Evolutionary conservation across 441 rosid species (phyloP).

Genomic region (Rhodomyrtus psidioides): DNA sequence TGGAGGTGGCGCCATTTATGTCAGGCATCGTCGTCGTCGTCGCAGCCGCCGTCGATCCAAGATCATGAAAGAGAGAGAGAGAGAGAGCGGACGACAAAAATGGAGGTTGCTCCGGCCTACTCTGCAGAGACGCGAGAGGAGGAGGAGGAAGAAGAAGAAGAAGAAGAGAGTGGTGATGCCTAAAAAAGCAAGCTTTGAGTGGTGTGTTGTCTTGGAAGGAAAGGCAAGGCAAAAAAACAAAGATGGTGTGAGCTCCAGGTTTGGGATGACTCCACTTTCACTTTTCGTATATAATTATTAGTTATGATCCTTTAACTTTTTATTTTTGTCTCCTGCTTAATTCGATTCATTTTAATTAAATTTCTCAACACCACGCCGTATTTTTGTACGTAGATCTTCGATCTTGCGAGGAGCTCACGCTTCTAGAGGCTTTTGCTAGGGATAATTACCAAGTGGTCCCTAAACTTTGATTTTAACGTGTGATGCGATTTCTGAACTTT

Average conservation of each 20-base stretch:
- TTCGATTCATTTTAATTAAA: background rate
- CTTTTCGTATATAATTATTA: background rate
- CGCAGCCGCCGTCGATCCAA: background rate
- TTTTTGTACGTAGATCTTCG: no score
- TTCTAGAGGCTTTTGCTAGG: no score
- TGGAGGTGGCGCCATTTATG: slow-evolving; percentile 29
- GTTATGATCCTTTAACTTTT: background rate
- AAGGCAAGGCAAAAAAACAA: background rate
- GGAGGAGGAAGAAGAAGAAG: no score
- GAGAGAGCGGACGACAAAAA: background rate
- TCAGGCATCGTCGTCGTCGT: slow-evolving; percentile 21
- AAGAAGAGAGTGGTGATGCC: background rate
- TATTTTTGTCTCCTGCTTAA: background rate
- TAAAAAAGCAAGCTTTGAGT: background rate
- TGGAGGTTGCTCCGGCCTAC: background rate
- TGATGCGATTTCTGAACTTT: no score
- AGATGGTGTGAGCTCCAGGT: background rate
- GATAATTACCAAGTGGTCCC: no score
- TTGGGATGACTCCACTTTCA: background rate
- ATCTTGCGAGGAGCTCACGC: no score
- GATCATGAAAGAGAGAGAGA: background rate
- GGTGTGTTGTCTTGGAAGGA: background rate
- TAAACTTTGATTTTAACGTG: no score
- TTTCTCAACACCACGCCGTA: no score
- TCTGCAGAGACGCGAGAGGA: background rate